A percentile compares a stretch with the other conserved stretches of the same genome.
These are phyloP conservation scores for Candida namnaoensis DNA, from an alignment of 805 yeast species.

Conservation along the genomic window DNA sequence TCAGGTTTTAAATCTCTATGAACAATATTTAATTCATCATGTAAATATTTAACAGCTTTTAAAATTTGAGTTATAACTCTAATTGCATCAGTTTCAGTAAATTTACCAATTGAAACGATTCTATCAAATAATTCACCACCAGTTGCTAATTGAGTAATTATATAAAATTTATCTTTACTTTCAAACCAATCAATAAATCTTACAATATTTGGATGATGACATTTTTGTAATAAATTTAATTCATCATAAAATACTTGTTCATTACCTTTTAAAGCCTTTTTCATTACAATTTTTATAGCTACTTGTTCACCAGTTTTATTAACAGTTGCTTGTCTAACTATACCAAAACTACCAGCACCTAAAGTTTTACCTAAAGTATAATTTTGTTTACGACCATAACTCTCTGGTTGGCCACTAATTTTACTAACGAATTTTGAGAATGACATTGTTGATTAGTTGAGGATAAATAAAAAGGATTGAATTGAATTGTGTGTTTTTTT, in stretches of 20 bases:
- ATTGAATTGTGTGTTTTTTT: too few species aligned
- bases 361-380: conserved; percentile 77
- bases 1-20: conserved; percentile 96
- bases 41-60: conserved; percentile 74
- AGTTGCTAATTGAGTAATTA: conserved; percentile 89
- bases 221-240: conserved; percentile 53
- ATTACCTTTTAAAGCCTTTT: conserved; percentile 75
- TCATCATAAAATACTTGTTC: conserved; percentile 77
- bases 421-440: conserved; percentile 37
- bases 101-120: conserved; percentile 70
- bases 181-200: conserved; percentile 90
- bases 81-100: conserved; percentile 86
- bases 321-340: conserved; percentile 69
- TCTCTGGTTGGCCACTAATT: conserved; percentile 64
- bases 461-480: too few species aligned
- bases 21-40: conserved; percentile 59
- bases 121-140: conserved; percentile 96
- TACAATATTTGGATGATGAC: conserved; percentile 84
- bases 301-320: conserved; percentile 54
- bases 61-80: conserved; percentile 64
- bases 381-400: conserved; percentile 54
- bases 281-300: conserved; percentile 83
- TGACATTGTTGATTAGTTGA: too few species aligned
- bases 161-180: conserved; percentile 82
- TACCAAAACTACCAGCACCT: conserved; percentile 95